Evolutionary conservation across 805 yeast genomes (phyloP), one percentile per base, ranked within the genome.

Genomic region (Teunomyces stri): DNA sequence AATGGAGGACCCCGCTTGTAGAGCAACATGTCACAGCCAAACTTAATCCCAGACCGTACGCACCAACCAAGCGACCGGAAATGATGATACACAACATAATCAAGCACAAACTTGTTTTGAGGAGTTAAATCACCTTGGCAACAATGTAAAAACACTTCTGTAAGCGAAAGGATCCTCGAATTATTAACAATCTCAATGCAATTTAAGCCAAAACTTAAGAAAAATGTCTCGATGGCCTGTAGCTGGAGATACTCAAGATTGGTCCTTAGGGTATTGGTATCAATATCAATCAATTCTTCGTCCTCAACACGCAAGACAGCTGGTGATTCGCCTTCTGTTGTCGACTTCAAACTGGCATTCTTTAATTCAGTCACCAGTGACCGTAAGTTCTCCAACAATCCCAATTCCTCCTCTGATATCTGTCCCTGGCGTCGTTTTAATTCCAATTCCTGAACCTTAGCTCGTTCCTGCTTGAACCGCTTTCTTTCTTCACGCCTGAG

Each of bases 1-100:
- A 91, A 89, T 1, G 97, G 97, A 6, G 98, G 99, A 0, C 99
- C 99, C 48, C 92, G 74, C 45, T 85, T 81, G 64, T 94, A 94
- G 4, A 94, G 71, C 6, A 94, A 68, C 64, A 72, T 85, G 57
- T 91, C 95, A n/a, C 87, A 79, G 2, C 97, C 96, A 64, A 94
- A 94, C 64, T 94, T 94, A 47, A 90, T 79, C 0, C 98, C 99
- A 0, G 91, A 80, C 49, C 95, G 75, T 2, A 85, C 94, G 70
- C 97, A 92, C 97, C 98, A 94, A 0, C 97, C 97, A 21, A 81
- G 75, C 0, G 96, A 84, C 44, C 96, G 76, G 66, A 82, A 91
- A 62, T 92, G 90, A 60, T 89, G 95, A 58, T 91, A 92, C 1
- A 80, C 91, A 4, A 81, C 82, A 57, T 87, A 92, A 41, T 78